These are phyloP conservation scores for Aspergillus steynii DNA, from an alignment of 495 filamentous ascomycete species.

Conservation along the genomic window DNA sequence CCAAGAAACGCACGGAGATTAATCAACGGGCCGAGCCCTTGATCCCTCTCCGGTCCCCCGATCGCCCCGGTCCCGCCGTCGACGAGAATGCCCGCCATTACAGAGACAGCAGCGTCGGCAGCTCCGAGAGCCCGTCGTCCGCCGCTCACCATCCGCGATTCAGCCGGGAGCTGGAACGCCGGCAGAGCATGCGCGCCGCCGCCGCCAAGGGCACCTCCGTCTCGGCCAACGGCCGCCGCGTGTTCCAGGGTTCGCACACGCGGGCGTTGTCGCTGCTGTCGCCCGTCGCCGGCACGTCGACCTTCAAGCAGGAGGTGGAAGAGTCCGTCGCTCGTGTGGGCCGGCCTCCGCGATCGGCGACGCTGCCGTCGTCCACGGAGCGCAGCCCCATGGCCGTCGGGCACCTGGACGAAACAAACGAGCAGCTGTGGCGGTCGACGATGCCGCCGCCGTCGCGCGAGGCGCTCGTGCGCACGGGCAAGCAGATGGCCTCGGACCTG, in stretches of 20 bases:
- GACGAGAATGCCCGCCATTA: conserved; percentile 24
- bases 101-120: conserved; percentile 33
- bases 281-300: conserved; percentile 45
- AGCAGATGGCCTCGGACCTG: conserved; percentile 89
- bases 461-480: conserved; percentile 63
- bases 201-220: conserved; percentile 36
- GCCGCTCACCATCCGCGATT: conserved; percentile 34
- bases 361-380: conserved; percentile 49
- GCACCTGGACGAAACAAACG: conserved; percentile 30
- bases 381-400: conserved; percentile 25
- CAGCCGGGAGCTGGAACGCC: conserved; percentile 53
- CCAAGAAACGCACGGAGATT: conserved; percentile 71
- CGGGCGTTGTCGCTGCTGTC: conserved; percentile 83
- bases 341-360: conserved; percentile 46
- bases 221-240: conserved; percentile 52
- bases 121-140: conserved; percentile 32
- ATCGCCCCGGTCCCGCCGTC: conserved; percentile 14
- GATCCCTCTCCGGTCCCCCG: conserved; percentile 53
- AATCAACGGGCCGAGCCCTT: conserved; percentile 55
- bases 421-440: conserved; percentile 42
- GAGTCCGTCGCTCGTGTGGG: conserved; percentile 36
- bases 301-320: conserved; percentile 29
- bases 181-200: conserved; percentile 42
- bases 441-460: conserved; percentile 54
- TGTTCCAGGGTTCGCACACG: conserved; percentile 75